Evolutionary conservation across 768 basidiomycete species (phyloP), one percentile per base, ranked within the genome.

Genomic region (Sutorius australiensis): DNA sequence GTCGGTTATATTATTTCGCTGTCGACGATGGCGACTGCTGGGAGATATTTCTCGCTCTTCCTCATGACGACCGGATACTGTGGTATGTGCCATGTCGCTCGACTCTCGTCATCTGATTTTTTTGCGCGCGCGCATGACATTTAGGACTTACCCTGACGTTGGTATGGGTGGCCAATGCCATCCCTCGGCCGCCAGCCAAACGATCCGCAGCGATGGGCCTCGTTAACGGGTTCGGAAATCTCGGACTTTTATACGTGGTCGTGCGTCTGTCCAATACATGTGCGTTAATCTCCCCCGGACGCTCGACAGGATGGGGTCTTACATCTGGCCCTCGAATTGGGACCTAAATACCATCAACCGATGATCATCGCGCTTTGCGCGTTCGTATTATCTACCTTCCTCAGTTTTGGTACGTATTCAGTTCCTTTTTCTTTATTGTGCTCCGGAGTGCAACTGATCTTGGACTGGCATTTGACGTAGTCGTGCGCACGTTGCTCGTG

Each of bases 311-410:
- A 80, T 82, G 58, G 79, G 81, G 3, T 83, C 82, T 0, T 85
- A 78, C 59, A 75, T 77, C 0, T 86, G 84, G 84, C 80, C 80
- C 59, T 61, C 78, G 3, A 62, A 64, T n/a, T 86, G 84, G 83
- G 33, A 6, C 33, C 33, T 5, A 58, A 75, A 54, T 86, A 86
- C 59, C 82, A 83, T 44, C 82, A 73, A 39, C 81, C 82, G 0
- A 82, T 86, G 81, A 71, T 73, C 37, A 81, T 86, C 47, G 71
- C 70, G 8, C 56, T 76, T 19, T 67, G 63, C 12, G 59, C 69
- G 12, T 59, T 79, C 12, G 61, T 57, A 24, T 54, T 74, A 7
- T 64, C 70, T 24, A 64, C 65, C 8, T 44, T 64, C 0, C 69
- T 79, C 14, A 60, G 72, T 14, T 54, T 75, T 24, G 64, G 77